Percentiles rank a stretch among this genome's conserved stretches.
phyloP scores from a whole-genome alignment of 1,139 yeast species.

The Blastobotrys aristatus region DNA sequence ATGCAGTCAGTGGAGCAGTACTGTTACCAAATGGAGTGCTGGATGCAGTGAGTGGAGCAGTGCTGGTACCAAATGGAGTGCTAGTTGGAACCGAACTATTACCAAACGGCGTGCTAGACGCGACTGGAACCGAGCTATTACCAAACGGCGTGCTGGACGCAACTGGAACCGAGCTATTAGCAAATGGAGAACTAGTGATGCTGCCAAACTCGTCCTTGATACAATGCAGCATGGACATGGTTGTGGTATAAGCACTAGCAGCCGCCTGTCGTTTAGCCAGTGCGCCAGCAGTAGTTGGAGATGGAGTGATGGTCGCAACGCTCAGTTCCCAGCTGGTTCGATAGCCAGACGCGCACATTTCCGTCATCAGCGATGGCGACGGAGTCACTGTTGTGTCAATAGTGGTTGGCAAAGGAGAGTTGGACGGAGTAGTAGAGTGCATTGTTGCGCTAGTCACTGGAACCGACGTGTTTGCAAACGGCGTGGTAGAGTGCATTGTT shows the following conservation, averaged over 20 bases:
- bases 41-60: conserved; percentile 4
- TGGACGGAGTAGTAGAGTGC: not conserved
- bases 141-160: not conserved
- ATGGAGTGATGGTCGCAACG: not conserved
- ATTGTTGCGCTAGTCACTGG: not conserved
- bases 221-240: not conserved
- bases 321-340: not conserved
- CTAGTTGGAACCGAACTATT: not conserved
- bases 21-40: conserved; percentile 1
- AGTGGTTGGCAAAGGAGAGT: too few relatives aligned
- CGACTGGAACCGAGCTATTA: not conserved
- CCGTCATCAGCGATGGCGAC: not conserved
- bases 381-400: too few relatives aligned
- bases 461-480: not conserved
- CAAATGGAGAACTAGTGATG: not conserved
- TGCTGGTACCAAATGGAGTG: conserved; percentile 4
- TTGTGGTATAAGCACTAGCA: not conserved
- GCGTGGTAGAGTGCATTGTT: not conserved
- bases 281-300: not conserved
- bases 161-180: not conserved
- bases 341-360: conserved; percentile 3
- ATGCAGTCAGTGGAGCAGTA: not conserved
- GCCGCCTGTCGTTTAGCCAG: not conserved
- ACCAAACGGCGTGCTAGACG: not conserved
- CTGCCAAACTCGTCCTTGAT: not conserved